Evolutionary conservation across 192 early-diverging fungal genomes (phyloP), one percentile per base, ranked within the genome.

Genomic region (Rhizoclosmatium sp.): DNA sequence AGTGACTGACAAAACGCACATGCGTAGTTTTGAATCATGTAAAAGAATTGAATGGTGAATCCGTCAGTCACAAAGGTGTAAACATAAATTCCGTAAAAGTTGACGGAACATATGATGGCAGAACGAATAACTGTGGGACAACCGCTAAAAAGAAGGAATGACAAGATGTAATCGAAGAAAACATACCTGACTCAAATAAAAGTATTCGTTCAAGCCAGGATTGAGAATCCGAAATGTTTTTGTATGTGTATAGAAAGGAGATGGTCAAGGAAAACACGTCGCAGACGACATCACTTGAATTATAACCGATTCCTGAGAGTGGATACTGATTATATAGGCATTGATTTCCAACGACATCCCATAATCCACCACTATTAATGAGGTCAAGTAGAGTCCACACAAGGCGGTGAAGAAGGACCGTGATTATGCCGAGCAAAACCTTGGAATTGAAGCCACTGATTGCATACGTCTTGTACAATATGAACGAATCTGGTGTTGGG

Each of bases 321-420:
- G 40, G 40, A 41, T 21, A 21, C 40, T 21, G 61, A 21, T 39
- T 64, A 41, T 64, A 64, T 10, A 64, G 7, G 61, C 61, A 64
- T 19, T 7, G 7, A 21, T 39, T 21, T 7, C 7, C 61, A 7
- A 16, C 61, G 21, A 10, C 7, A 19, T 19, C 21, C 61, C 61
- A 64, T 19, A 64, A 10, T 21, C 61, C 61, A 64, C 61, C 61
- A 7, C 12, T 19, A 7, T 64, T 21, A 9, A 16, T 64, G 23
- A 64, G 40, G 21, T 64, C 61, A 21, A 21, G 21, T 64, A 64
- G 10, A 39, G 61, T 64, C 61, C 61, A 64, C 9, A 64, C 23
- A 21, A 64, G 21, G 5, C 61, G 61, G 21, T 64, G 10, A 9
- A 64, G 7, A 21, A 41, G 5, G 7, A 64, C 9, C 7, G 21